Evolutionary conservation across 148 eudicot species (phyloP), one percentile per base, ranked within the genome.

Genomic region (Beta vulgaris): DNA sequence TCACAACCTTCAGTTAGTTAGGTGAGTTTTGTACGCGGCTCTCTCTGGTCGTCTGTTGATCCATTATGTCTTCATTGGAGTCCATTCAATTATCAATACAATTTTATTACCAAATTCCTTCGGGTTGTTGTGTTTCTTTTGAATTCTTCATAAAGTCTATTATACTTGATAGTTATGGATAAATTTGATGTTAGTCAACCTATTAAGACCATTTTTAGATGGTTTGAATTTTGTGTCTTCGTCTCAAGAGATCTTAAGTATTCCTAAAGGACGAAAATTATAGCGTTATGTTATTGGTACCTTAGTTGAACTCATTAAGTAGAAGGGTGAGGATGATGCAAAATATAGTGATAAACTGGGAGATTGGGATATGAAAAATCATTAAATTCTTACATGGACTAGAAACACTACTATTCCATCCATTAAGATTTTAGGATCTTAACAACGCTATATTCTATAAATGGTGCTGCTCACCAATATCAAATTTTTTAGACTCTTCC

Each of bases 391-490:
- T 11, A 61, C 58, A 16, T 61, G 57, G 69, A 61, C 62, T 11
- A 7, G 58, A 9, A 61, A 42, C 25, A 44, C 69, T 0, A 15
- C 21, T 32, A 3, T 62, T 43, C 6, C 29, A 3, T 61, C 76
- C 8, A 62, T 73, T 16, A 61, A 61, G 4, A 23, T 54, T 76
- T 12, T 76, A 48, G 62, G 60, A 63, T 65, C 60, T 75, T 37
- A 0, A 8, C 61, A 35, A 2, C 13, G 15, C 60, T 32, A 32
- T 75, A 75, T 35, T 46, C 71, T 49, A 75, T 67, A 0, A 51
- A 48, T 31, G 71, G 65, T 65, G 25, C 66, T 75, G 61, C 54
- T 19, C 53, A 67, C 26, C 66, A 76, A n/a, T 76, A 66, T 54
- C 72, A 55, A 53, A 37, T 67, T 13, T 6, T 2, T 66, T 65